A percentile compares a stretch with the other conserved stretches of the same genome.
phyloP scores from a whole-genome alignment of 345 rosid genomes.

The Draba incana region DNA sequence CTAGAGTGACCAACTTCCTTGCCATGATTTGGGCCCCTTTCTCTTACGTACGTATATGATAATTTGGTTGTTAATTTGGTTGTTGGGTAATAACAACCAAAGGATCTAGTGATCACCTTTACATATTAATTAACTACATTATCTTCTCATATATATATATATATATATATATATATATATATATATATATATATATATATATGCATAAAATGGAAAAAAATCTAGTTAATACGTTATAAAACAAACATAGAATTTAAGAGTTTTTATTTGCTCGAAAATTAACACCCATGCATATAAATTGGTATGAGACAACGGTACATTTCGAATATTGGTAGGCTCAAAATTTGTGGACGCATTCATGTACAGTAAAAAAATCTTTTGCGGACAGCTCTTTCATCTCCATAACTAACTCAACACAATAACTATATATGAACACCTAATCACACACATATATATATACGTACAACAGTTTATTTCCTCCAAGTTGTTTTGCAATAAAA shows the following conservation, averaged over 20 bases:
- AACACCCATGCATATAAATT: no score
- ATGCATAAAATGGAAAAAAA: background rate
- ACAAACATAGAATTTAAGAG: background rate
- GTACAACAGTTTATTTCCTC: no score
- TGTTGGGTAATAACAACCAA: conserved; percentile 7
- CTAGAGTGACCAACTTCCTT: conserved; percentile 21
- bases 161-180: background rate
- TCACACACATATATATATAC: background rate
- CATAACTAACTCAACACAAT: background rate
- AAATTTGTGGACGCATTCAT: background rate
- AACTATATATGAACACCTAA: background rate
- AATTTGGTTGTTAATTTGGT: conserved; percentile 12
- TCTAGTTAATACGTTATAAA: background rate
- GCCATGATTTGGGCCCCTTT: conserved; percentile 31
- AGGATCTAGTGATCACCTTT: background rate
- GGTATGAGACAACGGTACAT: background rate
- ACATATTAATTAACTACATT: conserved; percentile 7
- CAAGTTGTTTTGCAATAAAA: background rate
- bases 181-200: background rate
- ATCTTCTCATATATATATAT: background rate
- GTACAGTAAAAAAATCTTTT: background rate
- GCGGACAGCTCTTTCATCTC: background rate
- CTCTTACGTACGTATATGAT: conserved; percentile 3
- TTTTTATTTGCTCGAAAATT: background rate
- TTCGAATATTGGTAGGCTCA: background rate